Evolutionary conservation across 345 rosid species (phyloP).

Genomic region (Ceriops zippeliana): DNA sequence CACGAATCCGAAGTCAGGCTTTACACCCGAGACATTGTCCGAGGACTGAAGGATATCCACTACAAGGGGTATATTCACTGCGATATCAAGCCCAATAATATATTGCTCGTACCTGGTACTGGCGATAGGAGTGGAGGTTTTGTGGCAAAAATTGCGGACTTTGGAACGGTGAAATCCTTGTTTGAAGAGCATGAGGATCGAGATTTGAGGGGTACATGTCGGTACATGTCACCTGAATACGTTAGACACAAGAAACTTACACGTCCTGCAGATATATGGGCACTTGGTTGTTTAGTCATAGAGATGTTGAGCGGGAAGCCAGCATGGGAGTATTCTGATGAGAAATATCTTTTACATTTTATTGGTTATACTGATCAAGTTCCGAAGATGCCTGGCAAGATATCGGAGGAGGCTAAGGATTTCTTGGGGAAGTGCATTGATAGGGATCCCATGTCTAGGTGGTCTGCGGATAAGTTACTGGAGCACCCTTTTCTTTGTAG

Average conservation of each 20-base stretch:
- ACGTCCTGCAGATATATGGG: conserved; percentile 8
- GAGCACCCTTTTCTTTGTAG: too few relatives aligned
- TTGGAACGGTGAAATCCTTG: background rate
- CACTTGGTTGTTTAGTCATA: conserved; percentile 6
- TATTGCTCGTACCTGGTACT: conserved; percentile 2
- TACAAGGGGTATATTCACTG: conserved; percentile 2
- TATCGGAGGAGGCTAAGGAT: background rate
- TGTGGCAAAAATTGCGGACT: conserved; percentile 7
- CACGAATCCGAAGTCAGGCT: background rate
- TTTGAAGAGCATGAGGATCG: background rate
- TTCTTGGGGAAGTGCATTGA: background rate
- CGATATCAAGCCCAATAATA: conserved; percentile 14
- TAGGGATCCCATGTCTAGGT: background rate
- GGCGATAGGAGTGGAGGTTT: background rate
- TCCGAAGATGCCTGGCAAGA: background rate
- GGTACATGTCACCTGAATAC: conserved; percentile 10
- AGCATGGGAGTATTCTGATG: background rate
- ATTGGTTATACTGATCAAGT: background rate
- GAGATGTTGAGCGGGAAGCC: conserved; percentile 7
- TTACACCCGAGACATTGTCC: background rate
- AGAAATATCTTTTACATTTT: background rate
- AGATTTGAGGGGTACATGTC: background rate
- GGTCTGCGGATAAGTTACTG: background rate
- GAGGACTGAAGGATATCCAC: conserved; percentile 8
- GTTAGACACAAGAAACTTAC: background rate